Base-by-base conservation (phyloP, 208 protist genomes). In the Leishmania aethiopica region DNA sequence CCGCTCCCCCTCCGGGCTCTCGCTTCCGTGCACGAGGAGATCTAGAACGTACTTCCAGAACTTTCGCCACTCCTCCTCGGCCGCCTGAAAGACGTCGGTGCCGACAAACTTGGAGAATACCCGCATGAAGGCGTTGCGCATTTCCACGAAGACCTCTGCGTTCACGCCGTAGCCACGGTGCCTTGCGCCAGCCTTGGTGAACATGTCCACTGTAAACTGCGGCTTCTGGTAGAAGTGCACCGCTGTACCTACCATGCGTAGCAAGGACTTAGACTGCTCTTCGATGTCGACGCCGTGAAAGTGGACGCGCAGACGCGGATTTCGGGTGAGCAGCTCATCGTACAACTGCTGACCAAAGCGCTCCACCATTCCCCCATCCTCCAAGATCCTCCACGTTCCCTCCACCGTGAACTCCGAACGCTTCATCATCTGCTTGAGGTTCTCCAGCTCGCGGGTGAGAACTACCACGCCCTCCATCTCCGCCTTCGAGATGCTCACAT, bases 91-190 rank as follows among this genome's bases (percentile, higher is more conserved):
- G 10, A 94, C 89, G 60, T 88, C 84, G 6, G 85, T 57, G 19
- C 91, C 91, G 60, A 96, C 88, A 75, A 93, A 95, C 60, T 89
- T 89, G 8, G 93, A 91, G 51, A 96, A 95, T 6, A 92, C 89
- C 75, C 86, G 90, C 74, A 96, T 93, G 73, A 96, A 95, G 15
- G 90, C 82, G 42, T 88, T 86, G 62, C 85, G 76, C 89, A 94
- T 93, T 40, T 87, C 80, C n/a, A 79, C 74, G 73, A 95, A 92
- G 19, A 90, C 81, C 25, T 89, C 82, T 25, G 40, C 80, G 22
- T 83, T 92, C 32, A 94, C 90, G 67, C 90, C 93, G 83, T 95
- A 93, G 47, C 88, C 87, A 35, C 93, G 88, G 79, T 95, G 91
- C 5, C 91, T 84, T 35, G 90, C 91, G 47, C 90, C 91, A n/a